phyloP scores from a whole-genome alignment of 2,329 filamentous ascomycete genomes.

The Claviceps lovelessii region DNA sequence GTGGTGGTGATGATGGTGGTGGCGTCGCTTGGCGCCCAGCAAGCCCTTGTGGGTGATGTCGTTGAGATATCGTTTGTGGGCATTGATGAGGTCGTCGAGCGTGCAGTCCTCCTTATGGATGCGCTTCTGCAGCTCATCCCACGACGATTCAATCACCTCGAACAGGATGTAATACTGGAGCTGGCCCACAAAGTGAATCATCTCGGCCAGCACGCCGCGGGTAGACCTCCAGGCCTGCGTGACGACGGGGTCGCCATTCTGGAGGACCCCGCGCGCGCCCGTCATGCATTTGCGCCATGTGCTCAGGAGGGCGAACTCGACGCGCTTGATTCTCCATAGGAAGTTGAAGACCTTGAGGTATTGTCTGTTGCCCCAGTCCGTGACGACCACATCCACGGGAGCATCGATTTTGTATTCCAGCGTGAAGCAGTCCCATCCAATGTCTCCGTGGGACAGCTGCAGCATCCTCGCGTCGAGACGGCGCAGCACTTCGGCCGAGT shows the following conservation, averaged over 20 bases:
- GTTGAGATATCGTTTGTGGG: constrained; percentile 80
- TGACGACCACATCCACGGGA: constrained; percentile 92
- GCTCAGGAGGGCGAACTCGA: constrained; percentile 81
- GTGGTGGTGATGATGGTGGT: constrained; percentile 12
- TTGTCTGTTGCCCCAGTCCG: constrained; percentile 85
- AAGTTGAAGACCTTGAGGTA: constrained; percentile 99
- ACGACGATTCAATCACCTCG: constrained; percentile 93
- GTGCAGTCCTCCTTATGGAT: constrained; percentile 78
- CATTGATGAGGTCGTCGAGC: constrained; percentile 84
- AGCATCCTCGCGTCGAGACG: constrained; percentile 96
- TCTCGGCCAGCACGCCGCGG: constrained; percentile 79
- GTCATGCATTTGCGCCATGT: constrained; percentile 96
- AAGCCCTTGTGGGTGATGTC: constrained; percentile 94
- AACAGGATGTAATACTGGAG: constrained; percentile 98
- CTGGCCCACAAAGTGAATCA: constrained; percentile 96
- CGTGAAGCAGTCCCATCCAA: constrained; percentile 98
- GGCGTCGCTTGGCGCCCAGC: constrained; percentile 51
- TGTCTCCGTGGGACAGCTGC: constrained; percentile 88
- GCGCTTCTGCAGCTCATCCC: constrained; percentile 75
- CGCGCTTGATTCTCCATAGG: constrained; percentile 92
- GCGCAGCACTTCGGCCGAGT: constrained; percentile 78
- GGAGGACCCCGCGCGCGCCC: constrained; percentile 78
- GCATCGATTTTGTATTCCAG: constrained; percentile 97
- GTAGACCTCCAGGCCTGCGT: constrained; percentile 79
- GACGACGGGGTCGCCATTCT: constrained; percentile 54